Conservation (phyloP, 2,329 filamentous ascomycete genomes). For the Rhinocladiella similis region DNA sequence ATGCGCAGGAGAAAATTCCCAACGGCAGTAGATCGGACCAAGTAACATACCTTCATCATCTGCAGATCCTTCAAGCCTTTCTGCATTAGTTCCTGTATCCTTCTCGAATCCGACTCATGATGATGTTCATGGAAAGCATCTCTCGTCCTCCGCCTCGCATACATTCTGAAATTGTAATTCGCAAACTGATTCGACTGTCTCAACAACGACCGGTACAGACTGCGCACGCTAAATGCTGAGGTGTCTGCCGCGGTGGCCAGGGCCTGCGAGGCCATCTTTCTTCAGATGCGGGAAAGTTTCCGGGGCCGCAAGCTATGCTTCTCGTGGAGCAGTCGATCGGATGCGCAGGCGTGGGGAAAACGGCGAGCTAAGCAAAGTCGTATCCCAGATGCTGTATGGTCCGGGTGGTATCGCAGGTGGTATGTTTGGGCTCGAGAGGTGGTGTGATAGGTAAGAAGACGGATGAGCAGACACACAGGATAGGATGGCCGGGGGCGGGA, state of each 20-base stretch:
- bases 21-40: background rate
- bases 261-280: slow-evolving; percentile 44
- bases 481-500: background rate
- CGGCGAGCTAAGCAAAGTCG: no score
- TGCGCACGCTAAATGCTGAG: slow-evolving; percentile 49
- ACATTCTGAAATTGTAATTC: slow-evolving; percentile 97
- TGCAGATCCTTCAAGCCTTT: slow-evolving; percentile 84
- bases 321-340: background rate
- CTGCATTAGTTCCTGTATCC: slow-evolving; percentile 85
- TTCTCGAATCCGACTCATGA: slow-evolving; percentile 68
- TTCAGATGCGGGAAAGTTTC: slow-evolving; percentile 15
- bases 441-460: slow-evolving; percentile 12
- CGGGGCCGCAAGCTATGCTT: background rate
- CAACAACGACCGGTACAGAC: slow-evolving; percentile 79
- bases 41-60: slow-evolving; percentile 76
- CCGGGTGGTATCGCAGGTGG: background rate
- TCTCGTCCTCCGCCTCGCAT: slow-evolving; percentile 83
- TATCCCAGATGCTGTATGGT: background rate
- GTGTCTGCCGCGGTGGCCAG: slow-evolving; percentile 37
- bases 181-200: slow-evolving; percentile 85
- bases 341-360: background rate
- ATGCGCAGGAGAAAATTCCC: no score
- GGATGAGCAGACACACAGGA: background rate
- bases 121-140: slow-evolving; percentile 87
- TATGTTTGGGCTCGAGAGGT: background rate